Base-by-base conservation (phyloP, 148 eudicot genomes). In the Vaccinium vitisidaea region DNA sequence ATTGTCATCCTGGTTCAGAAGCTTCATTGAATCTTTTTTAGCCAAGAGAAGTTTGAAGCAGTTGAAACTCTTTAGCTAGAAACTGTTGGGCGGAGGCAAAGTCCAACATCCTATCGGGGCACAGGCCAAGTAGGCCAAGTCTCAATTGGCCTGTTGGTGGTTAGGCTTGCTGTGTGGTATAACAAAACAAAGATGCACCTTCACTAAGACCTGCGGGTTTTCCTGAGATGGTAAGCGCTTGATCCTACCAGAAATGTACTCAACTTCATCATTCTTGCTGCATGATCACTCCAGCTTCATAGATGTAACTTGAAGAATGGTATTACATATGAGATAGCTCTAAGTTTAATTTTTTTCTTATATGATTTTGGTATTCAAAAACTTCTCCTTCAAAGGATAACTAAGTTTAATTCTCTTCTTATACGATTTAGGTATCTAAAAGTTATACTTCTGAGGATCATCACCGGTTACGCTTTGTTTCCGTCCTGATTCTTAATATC, bases 11-110 rank as follows among this genome's bases (percentile, higher is more conserved):
- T 70, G 78, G 67, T 54, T 61, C 67, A 71, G 52, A 71, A 53
- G 67, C 77, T 82, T 82, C 79, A 10, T 82, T 65, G 2, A 82
- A 82, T 5, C 12, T 71, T 58, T 71, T 54, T 32, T 30, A 49
- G 58, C 76, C 78, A 36, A 78, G 36, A 27, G 16, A 15, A 78
- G 56, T 32, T 25, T 27, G 56, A 25, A 65, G 71, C 32, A 10
- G 71, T 63, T n/a, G 70, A 9, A 63, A 63, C 30, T 63, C 70
- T 63, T 23, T 23, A 23, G 0, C 70, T 58, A 1, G 65, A 58
- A 1, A 6, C 67, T 61, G 67, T n/a, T 63, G 70, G 70, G 27
- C 10, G 14, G 30, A 9, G 27, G 67, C 0, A 23, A 19, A 61
- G 11, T 21, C 25, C 67, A n/a, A 61, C 67, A 18, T 21, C 12